Base-by-base conservation (phyloP, 768 basidiomycete species). In the Phallus indusiatus region DNA sequence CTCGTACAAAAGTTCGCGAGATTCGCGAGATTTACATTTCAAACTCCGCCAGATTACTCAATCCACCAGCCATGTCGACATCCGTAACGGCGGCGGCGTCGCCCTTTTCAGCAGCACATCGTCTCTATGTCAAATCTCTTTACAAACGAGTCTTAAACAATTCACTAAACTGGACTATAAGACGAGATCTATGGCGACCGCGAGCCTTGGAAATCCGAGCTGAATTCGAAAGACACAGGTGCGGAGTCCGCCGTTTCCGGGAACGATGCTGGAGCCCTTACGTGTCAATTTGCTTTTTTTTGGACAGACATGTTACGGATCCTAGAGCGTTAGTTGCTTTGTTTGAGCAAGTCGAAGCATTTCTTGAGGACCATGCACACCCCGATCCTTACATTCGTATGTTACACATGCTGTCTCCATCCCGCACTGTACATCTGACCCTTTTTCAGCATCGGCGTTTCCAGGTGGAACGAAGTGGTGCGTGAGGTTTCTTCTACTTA, bases 401-500 rank as follows among this genome's bases (percentile, higher is more conserved):
- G 93, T 84, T 20, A 42, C 21, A 46, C 55, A 24, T 42, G 58
- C 11, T 51, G 54, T 54, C 34, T 34, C 46, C 21, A 52, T 46
- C 14, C 33, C 24, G 51, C 34, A 14, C 10, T 54, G 28, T 34
- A 49, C 57, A 62, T 42, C 61, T 37, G 48, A 28, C 49, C 9
- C 14, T 18, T 63, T 46, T 62, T 20, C 24, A 97, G 94, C 86
- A 60, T 80, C 94, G 51, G 67, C 80, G 46, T 88, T 84, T 70
- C 91, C 92, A 51, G 92, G 88, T 60, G 94, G 94, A 60, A 93
- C 92, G n/a, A 96, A 95, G 74, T 97, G 94, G 94, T 94, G 47
- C 37, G 67, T 48, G 17, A 53, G 18, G 21, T n/a, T 18, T 35
- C 17, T 54, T 8, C 24, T 47, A 22, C 49, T 14, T 12, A 63